Evolutionary conservation across 2,329 filamentous ascomycete species (phyloP), one percentile per base, ranked within the genome.

Genomic region (Claviceps sp.): DNA sequence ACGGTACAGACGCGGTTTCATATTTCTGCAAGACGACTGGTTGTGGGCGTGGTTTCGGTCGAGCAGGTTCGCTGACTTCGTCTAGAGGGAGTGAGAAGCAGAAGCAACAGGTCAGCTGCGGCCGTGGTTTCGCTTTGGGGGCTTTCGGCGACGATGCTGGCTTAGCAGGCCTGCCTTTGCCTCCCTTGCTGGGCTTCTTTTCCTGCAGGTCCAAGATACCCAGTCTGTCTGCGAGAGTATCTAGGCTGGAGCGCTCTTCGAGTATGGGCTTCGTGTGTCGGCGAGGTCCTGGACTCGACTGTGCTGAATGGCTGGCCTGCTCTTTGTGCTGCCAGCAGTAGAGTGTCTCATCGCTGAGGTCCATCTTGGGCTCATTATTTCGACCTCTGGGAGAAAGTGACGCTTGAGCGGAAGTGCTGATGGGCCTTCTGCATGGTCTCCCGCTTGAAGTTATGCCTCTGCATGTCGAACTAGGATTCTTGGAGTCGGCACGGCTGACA

Each of bases 261-360:
- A 83, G 66, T 4, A 82, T 78, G 6, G 79, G 75, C 4, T 76
- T 71, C 17, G 71, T 63, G 43, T 64, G 65, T 53, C 61, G 60
- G 43, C 66, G 65, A 4, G 70, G 71, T 1, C 72, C 71, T 2
- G 73, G 70, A 54, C 68, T 75, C 17, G 72, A 73, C 45, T 64
- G 65, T 2, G 72, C 64, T 8, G 74, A 73, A 52, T 65, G 61
- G 58, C 64, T 62, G 52, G 88, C 88, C 67, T 98, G 93, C 52
- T 93, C 88, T 64, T 87, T 90, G 71, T 98, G 93, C 66, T 96
- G 89, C 85, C 87, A 95, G 73, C 91, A 97, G 69, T 89, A 96
- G 48, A 83, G 77, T n/a, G 69, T 73, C 54, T 80, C 76, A 47
- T 79, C 75, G 52, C 72, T 69, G 2, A 77, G 74, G 54, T 80